Conservation (phyloP, 2,329 filamentous ascomycete species). For the Apiospora sp. region DNA sequence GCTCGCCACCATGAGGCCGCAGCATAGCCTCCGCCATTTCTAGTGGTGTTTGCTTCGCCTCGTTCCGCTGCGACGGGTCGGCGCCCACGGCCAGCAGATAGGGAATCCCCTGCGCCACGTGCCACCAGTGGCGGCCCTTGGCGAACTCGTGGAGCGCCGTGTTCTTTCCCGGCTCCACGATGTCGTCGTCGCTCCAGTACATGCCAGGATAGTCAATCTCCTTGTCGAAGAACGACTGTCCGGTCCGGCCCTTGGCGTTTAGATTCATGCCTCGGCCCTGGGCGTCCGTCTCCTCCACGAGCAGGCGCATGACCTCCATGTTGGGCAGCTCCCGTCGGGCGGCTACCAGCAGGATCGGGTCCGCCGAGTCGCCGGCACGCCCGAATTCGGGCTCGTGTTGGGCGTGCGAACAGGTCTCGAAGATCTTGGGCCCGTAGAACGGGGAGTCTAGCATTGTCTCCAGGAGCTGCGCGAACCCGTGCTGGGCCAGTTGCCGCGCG, state of each 20-base stretch:
- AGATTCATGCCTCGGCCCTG: not conserved
- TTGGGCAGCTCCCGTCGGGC: not conserved
- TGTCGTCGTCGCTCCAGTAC: not conserved
- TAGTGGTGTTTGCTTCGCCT: not conserved
- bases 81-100: not conserved
- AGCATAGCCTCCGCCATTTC: not conserved
- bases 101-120: not conserved
- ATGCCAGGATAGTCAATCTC: not conserved
- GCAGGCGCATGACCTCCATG: not conserved
- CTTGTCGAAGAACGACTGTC: not conserved
- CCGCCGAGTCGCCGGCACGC: not conserved
- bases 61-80: not conserved
- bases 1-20: too few species aligned
- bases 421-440: not conserved
- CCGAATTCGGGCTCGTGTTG: not conserved
- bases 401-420: not conserved
- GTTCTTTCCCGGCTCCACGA: not conserved
- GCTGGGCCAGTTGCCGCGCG: not conserved
- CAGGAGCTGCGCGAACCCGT: not conserved
- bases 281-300: not conserved
- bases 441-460: not conserved
- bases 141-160: slow-evolving; percentile 20
- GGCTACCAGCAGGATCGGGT: not conserved
- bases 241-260: not conserved
- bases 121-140: slow-evolving; percentile 5